Percentiles rank a stretch among this genome's conserved stretches.
phyloP scores from a whole-genome alignment of 331 rosid genomes.

The Phaseolus coccineus region DNA sequence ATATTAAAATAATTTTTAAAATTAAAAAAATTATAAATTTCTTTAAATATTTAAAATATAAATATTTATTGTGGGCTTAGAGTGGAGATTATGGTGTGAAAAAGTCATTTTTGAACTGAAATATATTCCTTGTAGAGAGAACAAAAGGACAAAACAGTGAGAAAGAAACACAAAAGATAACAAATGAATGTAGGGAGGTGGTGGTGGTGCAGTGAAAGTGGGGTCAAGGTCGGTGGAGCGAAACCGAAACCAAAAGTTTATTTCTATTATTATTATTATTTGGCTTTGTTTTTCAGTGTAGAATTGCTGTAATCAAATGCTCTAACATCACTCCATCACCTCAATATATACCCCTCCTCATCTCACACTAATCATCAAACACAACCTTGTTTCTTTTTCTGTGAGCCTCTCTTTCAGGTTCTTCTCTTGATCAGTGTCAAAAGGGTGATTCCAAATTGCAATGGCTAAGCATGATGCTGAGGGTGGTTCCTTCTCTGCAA shows the following conservation, averaged over 20 bases:
- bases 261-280: neutral
- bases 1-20: no score
- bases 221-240: slow-evolving; percentile 40
- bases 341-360: slow-evolving; percentile 43
- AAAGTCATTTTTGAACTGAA: no score
- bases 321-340: slow-evolving; percentile 15
- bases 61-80: no score
- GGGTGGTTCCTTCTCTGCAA: slow-evolving; percentile 45
- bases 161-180: neutral
- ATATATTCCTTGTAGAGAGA: neutral
- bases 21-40: no score
- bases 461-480: slow-evolving; percentile 51
- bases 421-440: neutral
- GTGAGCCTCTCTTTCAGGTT: neutral
- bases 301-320: slow-evolving; percentile 34
- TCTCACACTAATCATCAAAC: neutral
- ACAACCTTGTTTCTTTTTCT: neutral
- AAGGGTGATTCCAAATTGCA: neutral
- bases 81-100: no score
- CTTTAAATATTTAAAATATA: no score
- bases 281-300: neutral
- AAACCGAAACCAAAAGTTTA: slow-evolving; percentile 10
- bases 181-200: slow-evolving; percentile 23
- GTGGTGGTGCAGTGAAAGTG: slow-evolving; percentile 40
- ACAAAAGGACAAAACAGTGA: neutral